Evolutionary conservation across 148 eudicot genomes (phyloP), one percentile per base, ranked within the genome.

Genomic region (Arctostaphylos glauca): DNA sequence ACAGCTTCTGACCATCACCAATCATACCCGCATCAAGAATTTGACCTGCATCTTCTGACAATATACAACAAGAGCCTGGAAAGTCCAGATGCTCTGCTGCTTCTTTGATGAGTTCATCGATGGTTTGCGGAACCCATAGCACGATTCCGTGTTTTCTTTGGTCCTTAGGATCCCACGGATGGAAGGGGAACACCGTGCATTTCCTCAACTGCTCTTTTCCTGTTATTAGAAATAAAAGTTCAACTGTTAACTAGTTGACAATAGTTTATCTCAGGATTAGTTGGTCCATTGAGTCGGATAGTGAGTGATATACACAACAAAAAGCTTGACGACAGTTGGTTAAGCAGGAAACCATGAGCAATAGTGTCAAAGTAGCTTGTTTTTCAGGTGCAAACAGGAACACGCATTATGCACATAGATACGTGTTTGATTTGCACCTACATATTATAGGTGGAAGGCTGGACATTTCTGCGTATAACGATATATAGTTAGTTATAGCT

Each of bases 11-110:
- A 50, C 92, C 88, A 76, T 94, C 89, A 52, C 81, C 88, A 21
- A 96, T 92, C 93, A 96, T 87, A 85, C 92, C 91, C 9, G 86
- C 89, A 80, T 96, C 98, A 78, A 87, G 48, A 77, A 96, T 88
- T 88, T 85, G 84, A 86, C 97, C 97, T 49, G 90, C 97, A 87
- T 93, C 95, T 84, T 94, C 92, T 12, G 98, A 88, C 83, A 94
- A 87, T 44, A 94, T 83, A 83, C 79, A 88, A 62, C 91, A 86
- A 81, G 59, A 83, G n/a, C 54, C 58, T 55, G 83, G 76, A 50
- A 87, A 41, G 4, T 88, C 80, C 19, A 96, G 88, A 80, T 93
- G 89, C 79, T 88, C 80, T 55, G 90, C 73, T 76, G 98, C 98
- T 56, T 66, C 68, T 76, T 83, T 80, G 62, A 95, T 79, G 70